Conservation (phyloP, 2,329 filamentous ascomycete species). For the Colletotrichum sp. region DNA sequence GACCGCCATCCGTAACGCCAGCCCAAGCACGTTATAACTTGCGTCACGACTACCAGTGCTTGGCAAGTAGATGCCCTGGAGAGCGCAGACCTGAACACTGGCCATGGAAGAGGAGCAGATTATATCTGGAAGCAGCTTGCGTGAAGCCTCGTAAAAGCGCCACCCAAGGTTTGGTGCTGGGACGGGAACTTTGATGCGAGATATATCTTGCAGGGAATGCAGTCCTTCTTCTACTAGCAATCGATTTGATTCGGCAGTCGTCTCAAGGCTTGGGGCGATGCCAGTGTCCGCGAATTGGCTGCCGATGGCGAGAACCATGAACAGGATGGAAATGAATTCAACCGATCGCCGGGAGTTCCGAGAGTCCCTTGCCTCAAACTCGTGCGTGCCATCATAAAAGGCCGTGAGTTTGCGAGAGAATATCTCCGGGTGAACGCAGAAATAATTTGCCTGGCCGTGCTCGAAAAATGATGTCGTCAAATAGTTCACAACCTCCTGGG, state of each 20-base stretch:
- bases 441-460: neutral
- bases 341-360: neutral
- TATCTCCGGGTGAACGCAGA: neutral
- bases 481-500: neutral
- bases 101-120: accelerated
- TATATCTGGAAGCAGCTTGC: accelerated
- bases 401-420: neutral
- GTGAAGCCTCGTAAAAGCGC: neutral
- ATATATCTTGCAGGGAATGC: accelerated
- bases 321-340: neutral
- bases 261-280: neutral
- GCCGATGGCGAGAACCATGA: neutral
- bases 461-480: neutral
- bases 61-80: neutral
- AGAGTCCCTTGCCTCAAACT: neutral
- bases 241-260: neutral
- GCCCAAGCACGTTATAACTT: neutral
- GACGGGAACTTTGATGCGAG: neutral
- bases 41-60: neutral
- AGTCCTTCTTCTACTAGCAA: neutral
- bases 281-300: neutral
- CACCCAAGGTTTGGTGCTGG: neutral
- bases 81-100: neutral
- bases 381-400: neutral
- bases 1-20: neutral